Percentiles rank a stretch among this genome's conserved stretches.
phyloP scores from a whole-genome alignment of 2,329 filamentous ascomycete genomes.

The Arthrobotrys conoides region DNA sequence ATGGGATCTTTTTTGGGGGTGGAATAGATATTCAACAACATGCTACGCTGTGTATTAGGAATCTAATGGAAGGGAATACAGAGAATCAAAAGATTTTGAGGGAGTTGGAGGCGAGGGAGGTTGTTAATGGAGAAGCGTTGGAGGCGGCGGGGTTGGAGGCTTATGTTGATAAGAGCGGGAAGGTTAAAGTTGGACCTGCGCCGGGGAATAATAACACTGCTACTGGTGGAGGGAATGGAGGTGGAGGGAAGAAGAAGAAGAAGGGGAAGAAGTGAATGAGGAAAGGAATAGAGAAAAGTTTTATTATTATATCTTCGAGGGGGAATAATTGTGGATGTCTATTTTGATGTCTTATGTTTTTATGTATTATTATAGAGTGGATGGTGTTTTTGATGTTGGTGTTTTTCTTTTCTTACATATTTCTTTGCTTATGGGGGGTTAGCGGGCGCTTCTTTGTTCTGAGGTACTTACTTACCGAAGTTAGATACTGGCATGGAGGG shows the following conservation, averaged over 20 bases:
- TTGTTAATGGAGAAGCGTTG: conserved; percentile 64
- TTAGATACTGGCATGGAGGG: neutral
- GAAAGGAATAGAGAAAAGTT: neutral
- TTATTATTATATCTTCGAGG: no score
- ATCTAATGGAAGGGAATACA: conserved; percentile 63
- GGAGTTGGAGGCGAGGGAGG: conserved; percentile 63
- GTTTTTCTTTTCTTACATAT: neutral
- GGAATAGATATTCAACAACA: conserved; percentile 64
- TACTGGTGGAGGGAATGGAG: conserved; percentile 1
- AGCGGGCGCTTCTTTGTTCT: neutral
- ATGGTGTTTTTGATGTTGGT: neutral
- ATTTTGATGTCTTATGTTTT: neutral
- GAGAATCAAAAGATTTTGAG: conserved; percentile 63
- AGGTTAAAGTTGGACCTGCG: conserved; percentile 62
- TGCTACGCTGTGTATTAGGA: conserved; percentile 63
- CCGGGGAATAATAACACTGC: neutral
- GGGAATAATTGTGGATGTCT: no score
- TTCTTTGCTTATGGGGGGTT: neutral
- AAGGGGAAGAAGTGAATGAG: conserved; percentile 53
- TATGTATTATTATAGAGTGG: neutral
- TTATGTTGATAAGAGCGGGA: conserved; percentile 64
- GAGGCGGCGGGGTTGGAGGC: conserved; percentile 64
- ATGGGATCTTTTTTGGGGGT: neutral
- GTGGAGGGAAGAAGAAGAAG: conserved; percentile 59
- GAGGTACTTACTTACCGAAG: no score